Percentiles rank a stretch among this genome's conserved stretches.
Conservation (phyloP, 495 filamentous ascomycete species). For the Neurospora sp. region DNA sequence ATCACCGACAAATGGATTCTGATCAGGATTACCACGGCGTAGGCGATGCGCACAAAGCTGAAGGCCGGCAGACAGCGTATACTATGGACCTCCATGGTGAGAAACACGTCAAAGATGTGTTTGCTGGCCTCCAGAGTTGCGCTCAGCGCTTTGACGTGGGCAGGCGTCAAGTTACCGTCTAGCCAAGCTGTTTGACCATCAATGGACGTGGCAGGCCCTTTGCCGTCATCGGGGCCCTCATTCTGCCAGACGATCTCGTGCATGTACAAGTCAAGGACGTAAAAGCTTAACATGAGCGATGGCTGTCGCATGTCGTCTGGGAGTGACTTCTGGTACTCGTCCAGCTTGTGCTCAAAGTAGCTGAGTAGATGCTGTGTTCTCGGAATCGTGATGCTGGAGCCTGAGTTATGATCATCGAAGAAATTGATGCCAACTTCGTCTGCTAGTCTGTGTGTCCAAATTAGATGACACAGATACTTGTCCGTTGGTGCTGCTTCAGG, state of each 20-base stretch:
- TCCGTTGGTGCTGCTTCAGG: constrained; percentile 66
- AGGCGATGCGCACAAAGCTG: constrained; percentile 67
- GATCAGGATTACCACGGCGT: constrained; percentile 71
- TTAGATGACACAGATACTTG: constrained; percentile 59
- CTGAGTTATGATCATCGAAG: constrained; percentile 59
- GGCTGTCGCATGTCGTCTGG: constrained; percentile 36
- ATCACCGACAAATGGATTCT: constrained; percentile 77
- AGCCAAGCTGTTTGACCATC: constrained; percentile 28
- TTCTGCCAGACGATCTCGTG: constrained; percentile 78
- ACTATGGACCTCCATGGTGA: constrained; percentile 45
- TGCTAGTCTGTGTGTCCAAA: constrained; percentile 66
- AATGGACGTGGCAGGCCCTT: constrained; percentile 22
- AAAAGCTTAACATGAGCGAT: constrained; percentile 47
- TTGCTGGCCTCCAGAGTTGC: constrained; percentile 65
- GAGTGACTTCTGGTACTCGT: constrained; percentile 51
- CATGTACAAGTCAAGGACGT: constrained; percentile 67
- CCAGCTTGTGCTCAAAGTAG: constrained; percentile 65
- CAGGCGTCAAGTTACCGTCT: constrained; percentile 40
- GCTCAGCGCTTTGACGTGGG: constrained; percentile 62
- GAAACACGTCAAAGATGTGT: constrained; percentile 60
- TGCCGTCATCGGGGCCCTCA: constrained; percentile 55
- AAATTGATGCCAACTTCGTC: constrained; percentile 73
- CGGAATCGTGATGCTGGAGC: constrained; percentile 58
- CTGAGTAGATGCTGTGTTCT: constrained; percentile 66
- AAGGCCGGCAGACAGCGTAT: constrained; percentile 68